These are phyloP conservation scores for Colletotrichum theobromicola DNA, from an alignment of 2,329 filamentous ascomycete species.

Conservation along the genomic window DNA sequence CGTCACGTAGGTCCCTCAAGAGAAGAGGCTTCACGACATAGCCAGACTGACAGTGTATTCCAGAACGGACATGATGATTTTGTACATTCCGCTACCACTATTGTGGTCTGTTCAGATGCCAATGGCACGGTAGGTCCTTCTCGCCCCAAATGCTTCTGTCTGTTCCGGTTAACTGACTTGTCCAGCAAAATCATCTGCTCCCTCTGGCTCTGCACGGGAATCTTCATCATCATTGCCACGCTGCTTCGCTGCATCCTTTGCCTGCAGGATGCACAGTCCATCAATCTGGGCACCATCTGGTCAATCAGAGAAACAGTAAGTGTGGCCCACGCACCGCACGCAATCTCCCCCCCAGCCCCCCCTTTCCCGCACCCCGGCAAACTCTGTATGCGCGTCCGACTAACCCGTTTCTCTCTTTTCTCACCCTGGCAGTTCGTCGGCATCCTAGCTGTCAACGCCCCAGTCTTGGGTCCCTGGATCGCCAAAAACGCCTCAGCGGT, in stretches of 20 bases:
- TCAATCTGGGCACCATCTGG: conserved; percentile 29
- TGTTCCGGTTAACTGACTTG: background rate
- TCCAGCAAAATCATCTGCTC: conserved; percentile 29
- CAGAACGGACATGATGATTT: conserved; percentile 27
- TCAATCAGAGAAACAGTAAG: conserved; percentile 31
- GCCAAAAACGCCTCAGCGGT: conserved; percentile 20
- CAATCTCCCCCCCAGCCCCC: background rate
- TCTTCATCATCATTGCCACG: conserved; percentile 31
- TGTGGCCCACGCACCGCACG: background rate
- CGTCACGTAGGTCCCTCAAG: conserved; percentile 21
- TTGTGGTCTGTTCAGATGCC: conserved; percentile 28
- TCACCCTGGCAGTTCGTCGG: conserved; percentile 25
- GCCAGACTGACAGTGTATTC: background rate
- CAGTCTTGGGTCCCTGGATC: conserved; percentile 29
- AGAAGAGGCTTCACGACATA: background rate
- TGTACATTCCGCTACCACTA: conserved; percentile 27
- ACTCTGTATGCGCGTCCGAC: background rate
- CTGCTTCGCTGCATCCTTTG: conserved; percentile 27
- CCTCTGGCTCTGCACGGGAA: conserved; percentile 28
- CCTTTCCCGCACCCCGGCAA: background rate
- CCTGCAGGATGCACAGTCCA: conserved; percentile 25
- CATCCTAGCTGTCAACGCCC: conserved; percentile 27
- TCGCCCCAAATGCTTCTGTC: background rate
- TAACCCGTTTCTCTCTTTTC: background rate
- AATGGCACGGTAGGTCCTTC: conserved; percentile 15